Percentiles rank a stretch among this genome's conserved stretches.
phyloP scores from a whole-genome alignment of 2,329 filamentous ascomycete genomes.

The Leptographium wingfieldii region DNA sequence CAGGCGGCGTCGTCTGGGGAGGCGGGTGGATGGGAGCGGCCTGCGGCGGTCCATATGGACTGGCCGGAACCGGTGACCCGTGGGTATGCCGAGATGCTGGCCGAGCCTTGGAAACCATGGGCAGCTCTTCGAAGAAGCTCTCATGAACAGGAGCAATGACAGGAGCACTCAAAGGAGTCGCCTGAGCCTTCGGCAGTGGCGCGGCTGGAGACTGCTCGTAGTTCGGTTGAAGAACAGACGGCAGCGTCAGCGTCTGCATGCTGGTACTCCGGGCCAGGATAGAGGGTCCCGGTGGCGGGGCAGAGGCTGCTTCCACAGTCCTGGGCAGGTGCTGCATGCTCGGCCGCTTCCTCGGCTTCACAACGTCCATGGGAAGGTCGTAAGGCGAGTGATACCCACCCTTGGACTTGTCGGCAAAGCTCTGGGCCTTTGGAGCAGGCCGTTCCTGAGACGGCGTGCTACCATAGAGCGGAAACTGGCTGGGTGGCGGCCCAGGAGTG shows the following conservation, averaged over 20 bases:
- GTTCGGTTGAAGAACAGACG: background rate
- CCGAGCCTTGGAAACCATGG: constrained; percentile 47
- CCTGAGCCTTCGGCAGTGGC: background rate
- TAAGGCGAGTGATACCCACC: constrained; percentile 90
- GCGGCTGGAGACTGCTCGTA: background rate
- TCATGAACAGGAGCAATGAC: constrained; percentile 23
- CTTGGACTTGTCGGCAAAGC: constrained; percentile 83
- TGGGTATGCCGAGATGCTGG: constrained; percentile 43
- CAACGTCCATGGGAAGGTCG: constrained; percentile 82
- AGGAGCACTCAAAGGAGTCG: background rate
- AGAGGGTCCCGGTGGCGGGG: constrained; percentile 32
- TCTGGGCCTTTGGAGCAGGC: constrained; percentile 46
- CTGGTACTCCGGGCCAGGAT: constrained; percentile 48
- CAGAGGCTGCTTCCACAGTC: constrained; percentile 27
- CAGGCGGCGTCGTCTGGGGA: background rate
- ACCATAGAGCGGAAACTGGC: constrained; percentile 4
- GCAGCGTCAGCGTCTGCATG: constrained; percentile 29
- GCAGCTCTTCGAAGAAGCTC: constrained; percentile 70
- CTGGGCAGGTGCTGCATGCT: constrained; percentile 44
- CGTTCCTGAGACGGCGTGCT: background rate
- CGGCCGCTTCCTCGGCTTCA: constrained; percentile 51
- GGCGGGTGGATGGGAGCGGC: background rate
- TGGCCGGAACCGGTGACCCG: constrained; percentile 29
- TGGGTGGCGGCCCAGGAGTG: background rate
- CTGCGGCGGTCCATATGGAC: constrained; percentile 19